phyloP scores from a whole-genome alignment of 495 filamentous ascomycete species.

The Lophium mytilinum region DNA sequence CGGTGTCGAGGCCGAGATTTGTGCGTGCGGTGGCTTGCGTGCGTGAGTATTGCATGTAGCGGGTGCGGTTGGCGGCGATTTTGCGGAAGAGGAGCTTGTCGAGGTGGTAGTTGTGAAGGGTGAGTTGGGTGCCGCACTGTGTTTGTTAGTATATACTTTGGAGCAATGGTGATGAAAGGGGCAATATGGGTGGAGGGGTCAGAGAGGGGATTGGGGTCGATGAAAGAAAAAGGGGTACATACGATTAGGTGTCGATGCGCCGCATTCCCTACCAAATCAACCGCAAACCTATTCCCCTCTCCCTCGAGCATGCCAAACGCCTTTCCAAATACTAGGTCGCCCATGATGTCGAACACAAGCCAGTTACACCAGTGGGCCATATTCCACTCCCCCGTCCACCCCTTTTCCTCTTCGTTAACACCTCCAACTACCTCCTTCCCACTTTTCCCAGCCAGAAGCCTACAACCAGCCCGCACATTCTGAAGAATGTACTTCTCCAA shows the following conservation, averaged over 20 bases:
- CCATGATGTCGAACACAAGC: conserved; percentile 65
- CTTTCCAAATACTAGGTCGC: conserved; percentile 62
- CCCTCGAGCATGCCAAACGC: conserved; percentile 61
- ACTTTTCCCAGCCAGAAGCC: conserved; percentile 1
- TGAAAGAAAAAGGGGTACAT: conserved; percentile 21
- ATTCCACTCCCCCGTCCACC: conserved; percentile 29
- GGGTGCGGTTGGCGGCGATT: conserved; percentile 49
- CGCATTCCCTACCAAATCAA: conserved; percentile 47
- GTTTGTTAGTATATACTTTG: background rate
- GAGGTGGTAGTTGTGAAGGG: conserved; percentile 45
- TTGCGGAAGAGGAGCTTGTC: conserved; percentile 52
- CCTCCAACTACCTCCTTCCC: background rate
- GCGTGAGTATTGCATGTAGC: conserved; percentile 53
- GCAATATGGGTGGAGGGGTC: background rate
- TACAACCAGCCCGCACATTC: conserved; percentile 21
- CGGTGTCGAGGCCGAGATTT: conserved; percentile 27
- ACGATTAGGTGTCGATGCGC: conserved; percentile 33
- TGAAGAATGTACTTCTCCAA: conserved; percentile 51
- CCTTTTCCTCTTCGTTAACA: background rate
- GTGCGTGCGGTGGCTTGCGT: conserved; percentile 50
- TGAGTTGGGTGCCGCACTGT: conserved; percentile 53
- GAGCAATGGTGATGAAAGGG: background rate
- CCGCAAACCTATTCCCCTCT: conserved; percentile 50
- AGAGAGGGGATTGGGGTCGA: background rate
- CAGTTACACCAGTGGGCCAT: conserved; percentile 59